Percentiles rank a stretch among this genome's conserved stretches.
These are phyloP conservation scores for Ceratobasidium sp. DNA, from an alignment of 1,284 basidiomycete species.

Conservation along the genomic window DNA sequence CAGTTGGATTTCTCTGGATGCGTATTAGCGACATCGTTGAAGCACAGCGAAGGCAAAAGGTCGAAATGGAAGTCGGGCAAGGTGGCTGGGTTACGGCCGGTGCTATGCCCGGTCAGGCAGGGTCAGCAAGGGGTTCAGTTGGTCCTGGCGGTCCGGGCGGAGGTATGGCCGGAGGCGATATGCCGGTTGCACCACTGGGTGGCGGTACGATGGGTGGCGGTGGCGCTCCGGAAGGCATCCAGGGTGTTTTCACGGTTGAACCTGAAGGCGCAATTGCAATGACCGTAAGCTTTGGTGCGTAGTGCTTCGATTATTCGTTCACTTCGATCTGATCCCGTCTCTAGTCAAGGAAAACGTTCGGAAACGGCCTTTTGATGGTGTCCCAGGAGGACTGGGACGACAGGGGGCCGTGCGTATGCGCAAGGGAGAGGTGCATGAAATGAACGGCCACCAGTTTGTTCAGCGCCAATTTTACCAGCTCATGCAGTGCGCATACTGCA, in stretches of 20 bases:
- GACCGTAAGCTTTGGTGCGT: constrained; percentile 88
- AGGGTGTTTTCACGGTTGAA: constrained; percentile 97
- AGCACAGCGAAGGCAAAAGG: constrained; percentile 91
- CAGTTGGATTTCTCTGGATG: constrained; percentile 96
- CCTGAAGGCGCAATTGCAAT: constrained; percentile 93
- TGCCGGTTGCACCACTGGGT: constrained; percentile 39
- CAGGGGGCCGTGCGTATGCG: constrained; percentile 98
- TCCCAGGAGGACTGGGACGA: constrained; percentile 89
- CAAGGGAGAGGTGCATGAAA: constrained; percentile 98
- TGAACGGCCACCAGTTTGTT: constrained; percentile 99
- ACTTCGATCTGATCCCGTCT: constrained; percentile 6
- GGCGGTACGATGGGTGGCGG: constrained; percentile 42
- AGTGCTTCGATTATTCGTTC: constrained; percentile 2
- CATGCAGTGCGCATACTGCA: constrained; percentile 97
- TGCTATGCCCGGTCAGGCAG: constrained; percentile 60
- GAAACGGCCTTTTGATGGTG: constrained; percentile 90
- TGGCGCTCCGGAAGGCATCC: constrained; percentile 74
- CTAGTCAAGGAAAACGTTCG: constrained; percentile 96
- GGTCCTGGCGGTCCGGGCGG: constrained; percentile 41
- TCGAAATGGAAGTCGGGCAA: constrained; percentile 81
- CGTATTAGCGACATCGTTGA: constrained; percentile 95
- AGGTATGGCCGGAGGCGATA: constrained; percentile 43
- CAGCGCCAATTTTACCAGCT: constrained; percentile 98
- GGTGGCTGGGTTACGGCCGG: constrained; percentile 91
- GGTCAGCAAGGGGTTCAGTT: constrained; percentile 42